Evolutionary conservation across 768 basidiomycete genomes (phyloP).

Genomic region (Gloeopeniophorella convolvens): DNA sequence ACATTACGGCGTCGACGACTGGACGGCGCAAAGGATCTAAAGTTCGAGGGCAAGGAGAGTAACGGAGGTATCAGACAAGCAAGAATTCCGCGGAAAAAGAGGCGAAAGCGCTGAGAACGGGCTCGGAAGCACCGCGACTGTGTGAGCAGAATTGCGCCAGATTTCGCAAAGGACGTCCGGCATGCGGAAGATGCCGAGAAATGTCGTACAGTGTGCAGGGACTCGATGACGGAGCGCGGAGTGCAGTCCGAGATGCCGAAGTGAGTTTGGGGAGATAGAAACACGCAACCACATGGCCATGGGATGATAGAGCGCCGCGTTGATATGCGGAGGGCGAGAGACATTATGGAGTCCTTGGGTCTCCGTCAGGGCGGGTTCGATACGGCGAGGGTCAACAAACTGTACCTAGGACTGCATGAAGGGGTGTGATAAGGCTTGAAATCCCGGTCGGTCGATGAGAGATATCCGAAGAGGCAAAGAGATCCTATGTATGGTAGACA

Average conservation of each 20-base stretch:
- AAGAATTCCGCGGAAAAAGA: background rate
- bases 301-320: background rate
- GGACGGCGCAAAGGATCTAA: constrained; percentile 7
- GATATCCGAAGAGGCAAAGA: too few relatives aligned
- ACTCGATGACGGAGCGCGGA: background rate
- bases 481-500: too few relatives aligned
- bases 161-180: background rate
- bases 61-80: constrained; percentile 3
- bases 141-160: background rate
- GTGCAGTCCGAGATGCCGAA: too few relatives aligned
- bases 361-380: too few relatives aligned
- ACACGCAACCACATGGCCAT: background rate
- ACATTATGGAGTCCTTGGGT: too few relatives aligned
- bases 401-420: too few relatives aligned
- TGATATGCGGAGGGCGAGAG: background rate
- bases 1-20: constrained; percentile 6
- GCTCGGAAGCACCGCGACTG: background rate
- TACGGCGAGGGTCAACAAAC: too few relatives aligned
- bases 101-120: constrained; percentile 9
- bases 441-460: too few relatives aligned
- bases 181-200: constrained; percentile 4
- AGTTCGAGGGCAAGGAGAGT: constrained; percentile 16
- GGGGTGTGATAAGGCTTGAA: too few relatives aligned
- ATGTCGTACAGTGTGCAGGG: too few relatives aligned
- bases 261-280: too few relatives aligned